These are phyloP conservation scores for Peterozyma toletana DNA, from an alignment of 805 yeast species.

Conservation along the genomic window DNA sequence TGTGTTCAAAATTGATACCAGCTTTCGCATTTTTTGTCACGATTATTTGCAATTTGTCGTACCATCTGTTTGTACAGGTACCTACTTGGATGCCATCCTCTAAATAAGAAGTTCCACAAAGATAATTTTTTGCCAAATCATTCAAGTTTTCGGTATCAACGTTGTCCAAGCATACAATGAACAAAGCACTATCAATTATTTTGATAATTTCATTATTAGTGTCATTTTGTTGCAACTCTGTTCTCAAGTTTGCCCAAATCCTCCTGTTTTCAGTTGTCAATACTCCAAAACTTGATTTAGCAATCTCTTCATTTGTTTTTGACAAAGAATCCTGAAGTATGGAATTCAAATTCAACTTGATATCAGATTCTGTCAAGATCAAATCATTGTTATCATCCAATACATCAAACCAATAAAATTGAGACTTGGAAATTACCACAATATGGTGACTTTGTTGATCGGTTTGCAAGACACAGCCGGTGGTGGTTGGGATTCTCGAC, in stretches of 20 bases:
- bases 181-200: constrained; percentile 75
- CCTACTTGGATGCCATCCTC: constrained; percentile 89
- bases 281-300: constrained; percentile 79
- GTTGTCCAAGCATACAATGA: constrained; percentile 79
- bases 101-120: constrained; percentile 75
- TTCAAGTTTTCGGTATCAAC: constrained; percentile 53
- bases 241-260: constrained; percentile 76
- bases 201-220: constrained; percentile 63
- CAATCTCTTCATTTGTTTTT: constrained; percentile 49
- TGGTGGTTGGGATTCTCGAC: constrained; percentile 74
- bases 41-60: constrained; percentile 83
- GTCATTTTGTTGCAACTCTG: constrained; percentile 32
- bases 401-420: constrained; percentile 94
- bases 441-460: constrained; percentile 73
- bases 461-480: constrained; percentile 82
- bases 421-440: constrained; percentile 76
- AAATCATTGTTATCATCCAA: constrained; percentile 66
- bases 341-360: constrained; percentile 66
- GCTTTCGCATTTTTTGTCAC: constrained; percentile 86
- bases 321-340: constrained; percentile 66
- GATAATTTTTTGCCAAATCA: constrained; percentile 73
- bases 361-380: constrained; percentile 66
- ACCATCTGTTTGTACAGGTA: constrained; percentile 93
- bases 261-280: constrained; percentile 86
- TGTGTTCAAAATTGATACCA: constrained; percentile 89